A percentile compares a stretch with the other conserved stretches of the same genome.
These are phyloP conservation scores for Moesziomyces antarcticus DNA, from an alignment of 1,284 basidiomycete genomes.

Conservation along the genomic window DNA sequence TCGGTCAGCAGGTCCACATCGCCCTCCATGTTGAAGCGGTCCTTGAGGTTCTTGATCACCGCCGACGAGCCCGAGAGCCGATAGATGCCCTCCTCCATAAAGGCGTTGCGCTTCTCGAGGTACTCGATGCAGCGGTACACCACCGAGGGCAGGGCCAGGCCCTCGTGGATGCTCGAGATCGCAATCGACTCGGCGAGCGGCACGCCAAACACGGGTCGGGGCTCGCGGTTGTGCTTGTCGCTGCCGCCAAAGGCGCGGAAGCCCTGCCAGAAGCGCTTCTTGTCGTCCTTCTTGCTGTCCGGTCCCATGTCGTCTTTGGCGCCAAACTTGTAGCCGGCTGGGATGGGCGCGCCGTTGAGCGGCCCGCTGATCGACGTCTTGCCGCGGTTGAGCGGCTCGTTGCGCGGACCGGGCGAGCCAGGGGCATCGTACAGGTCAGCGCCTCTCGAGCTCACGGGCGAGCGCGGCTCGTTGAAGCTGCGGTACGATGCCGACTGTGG, in stretches of 20 bases:
- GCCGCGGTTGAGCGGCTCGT: slow-evolving; percentile 20
- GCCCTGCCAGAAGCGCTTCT: slow-evolving; percentile 65
- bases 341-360: slow-evolving; percentile 84
- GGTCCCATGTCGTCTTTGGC: slow-evolving; percentile 38
- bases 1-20: slow-evolving; percentile 63
- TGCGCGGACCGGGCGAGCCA: slow-evolving; percentile 34
- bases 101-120: slow-evolving; percentile 80
- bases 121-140: slow-evolving; percentile 82
- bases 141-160: slow-evolving; percentile 87
- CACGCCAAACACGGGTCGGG: slow-evolving; percentile 82
- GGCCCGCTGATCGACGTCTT: slow-evolving; percentile 85
- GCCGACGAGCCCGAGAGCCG: slow-evolving; percentile 75
- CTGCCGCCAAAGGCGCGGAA: slow-evolving; percentile 46
- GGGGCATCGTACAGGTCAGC: slow-evolving; percentile 31
- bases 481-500: slow-evolving; percentile 39
- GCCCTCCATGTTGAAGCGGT: slow-evolving; percentile 82
- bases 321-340: slow-evolving; percentile 85
- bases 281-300: slow-evolving; percentile 54
- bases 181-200: slow-evolving; percentile 87
- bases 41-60: slow-evolving; percentile 91
- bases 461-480: slow-evolving; percentile 42
- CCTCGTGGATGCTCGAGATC: slow-evolving; percentile 78
- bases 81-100: slow-evolving; percentile 97
- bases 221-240: slow-evolving; percentile 45
- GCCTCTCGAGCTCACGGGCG: slow-evolving; percentile 16